A percentile compares a stretch with the other conserved stretches of the same genome.
Evolutionary conservation across 371 early-diverging fungal species (phyloP).

Genomic region (Rhizopus sp.): DNA sequence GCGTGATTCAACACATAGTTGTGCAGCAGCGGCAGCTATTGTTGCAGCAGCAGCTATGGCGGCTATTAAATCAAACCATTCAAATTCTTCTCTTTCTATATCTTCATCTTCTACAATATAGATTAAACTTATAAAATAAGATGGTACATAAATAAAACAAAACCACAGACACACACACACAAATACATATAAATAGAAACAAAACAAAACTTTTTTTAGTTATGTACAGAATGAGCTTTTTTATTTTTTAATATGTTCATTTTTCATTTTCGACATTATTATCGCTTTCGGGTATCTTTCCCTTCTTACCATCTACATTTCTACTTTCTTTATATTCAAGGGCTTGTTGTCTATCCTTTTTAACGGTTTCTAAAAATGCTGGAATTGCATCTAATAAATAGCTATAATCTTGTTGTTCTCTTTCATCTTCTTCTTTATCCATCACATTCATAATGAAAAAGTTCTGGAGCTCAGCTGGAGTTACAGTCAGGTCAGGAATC

Average conservation of each 20-base stretch:
- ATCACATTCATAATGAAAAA: constrained; percentile 36
- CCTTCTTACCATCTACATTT: background rate
- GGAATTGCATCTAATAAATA: constrained; percentile 26
- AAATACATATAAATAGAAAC: background rate
- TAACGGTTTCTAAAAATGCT: constrained; percentile 21
- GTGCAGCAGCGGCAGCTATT: constrained; percentile 17
- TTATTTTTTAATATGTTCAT: constrained; percentile 1
- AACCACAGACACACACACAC: background rate
- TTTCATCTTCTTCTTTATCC: constrained; percentile 13
- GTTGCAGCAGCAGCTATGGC: constrained; percentile 21
- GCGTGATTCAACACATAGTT: background rate
- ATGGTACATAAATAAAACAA: too few species aligned
- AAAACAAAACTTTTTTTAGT: background rate
- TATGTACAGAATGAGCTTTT: background rate
- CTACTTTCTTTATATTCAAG: constrained; percentile 5
- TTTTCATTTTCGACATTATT: background rate
- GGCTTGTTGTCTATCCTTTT: constrained; percentile 30
- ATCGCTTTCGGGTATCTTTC: background rate
- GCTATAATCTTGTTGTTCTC: constrained; percentile 1
- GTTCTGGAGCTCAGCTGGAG: constrained; percentile 54
- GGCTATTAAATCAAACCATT: constrained; percentile 11
- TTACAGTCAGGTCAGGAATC: constrained; percentile 42
- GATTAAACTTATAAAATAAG: background rate
- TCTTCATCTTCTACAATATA: constrained; percentile 1
- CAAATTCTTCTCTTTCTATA: background rate